Percentiles rank a stretch among this genome's conserved stretches.
Evolutionary conservation across 2,329 filamentous ascomycete genomes (phyloP).

Genomic region (Fusarium pseudoanthophilum): DNA sequence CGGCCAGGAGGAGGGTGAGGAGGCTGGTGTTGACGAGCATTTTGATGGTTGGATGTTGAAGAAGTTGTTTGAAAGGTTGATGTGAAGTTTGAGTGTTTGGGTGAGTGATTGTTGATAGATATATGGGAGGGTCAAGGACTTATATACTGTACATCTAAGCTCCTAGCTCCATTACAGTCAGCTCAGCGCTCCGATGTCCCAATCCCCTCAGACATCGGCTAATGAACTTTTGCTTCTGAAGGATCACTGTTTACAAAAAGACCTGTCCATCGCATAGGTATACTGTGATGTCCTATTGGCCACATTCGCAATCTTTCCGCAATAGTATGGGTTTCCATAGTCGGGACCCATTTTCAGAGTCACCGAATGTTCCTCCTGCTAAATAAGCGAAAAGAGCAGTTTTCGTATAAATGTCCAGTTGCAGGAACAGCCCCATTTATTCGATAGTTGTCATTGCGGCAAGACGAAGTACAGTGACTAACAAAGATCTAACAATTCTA

Average conservation of each 20-base stretch:
- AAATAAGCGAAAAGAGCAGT: background rate
- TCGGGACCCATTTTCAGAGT: background rate
- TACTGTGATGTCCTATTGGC: rapidly evolving
- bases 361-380: background rate
- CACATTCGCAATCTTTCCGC: background rate
- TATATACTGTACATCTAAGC: background rate
- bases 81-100: background rate
- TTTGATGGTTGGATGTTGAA: background rate
- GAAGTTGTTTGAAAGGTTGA: too few species aligned
- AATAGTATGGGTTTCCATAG: background rate
- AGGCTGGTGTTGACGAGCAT: background rate
- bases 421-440: background rate
- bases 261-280: background rate
- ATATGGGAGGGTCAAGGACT: rapidly evolving
- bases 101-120: background rate
- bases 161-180: background rate
- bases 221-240: background rate
- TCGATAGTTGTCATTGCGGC: background rate
- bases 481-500: rapidly evolving
- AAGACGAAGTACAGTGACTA: rapidly evolving
- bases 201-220: rapidly evolving
- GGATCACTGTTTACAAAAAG: background rate
- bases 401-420: background rate
- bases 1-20: background rate
- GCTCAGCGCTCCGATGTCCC: background rate